phyloP scores from a whole-genome alignment of 371 early-diverging fungal genomes.

The Mortierella sp. region DNA sequence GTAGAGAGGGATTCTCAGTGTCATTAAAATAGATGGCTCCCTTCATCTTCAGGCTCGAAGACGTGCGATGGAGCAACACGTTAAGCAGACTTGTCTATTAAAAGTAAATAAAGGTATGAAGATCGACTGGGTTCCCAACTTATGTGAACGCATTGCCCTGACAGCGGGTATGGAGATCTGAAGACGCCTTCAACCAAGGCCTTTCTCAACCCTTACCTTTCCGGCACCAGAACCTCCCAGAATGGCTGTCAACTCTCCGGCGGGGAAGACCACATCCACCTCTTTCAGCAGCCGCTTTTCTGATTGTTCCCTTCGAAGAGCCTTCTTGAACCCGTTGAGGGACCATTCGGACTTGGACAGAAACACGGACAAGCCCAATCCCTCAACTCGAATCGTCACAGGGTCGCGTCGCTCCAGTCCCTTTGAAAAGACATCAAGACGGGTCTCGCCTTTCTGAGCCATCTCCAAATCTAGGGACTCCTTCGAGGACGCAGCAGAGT shows the following conservation, averaged over 20 bases:
- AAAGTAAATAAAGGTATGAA: not conserved
- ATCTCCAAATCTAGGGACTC: constrained; percentile 20
- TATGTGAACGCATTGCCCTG: too few relatives aligned
- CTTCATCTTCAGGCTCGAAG: constrained; percentile 17
- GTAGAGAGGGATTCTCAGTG: constrained; percentile 34
- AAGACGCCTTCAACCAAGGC: too few relatives aligned
- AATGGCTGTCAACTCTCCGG: constrained; percentile 69
- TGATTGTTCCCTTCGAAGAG: constrained; percentile 11
- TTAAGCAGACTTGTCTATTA: constrained; percentile 65
- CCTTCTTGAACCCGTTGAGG: constrained; percentile 13
- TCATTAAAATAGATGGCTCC: constrained; percentile 48
- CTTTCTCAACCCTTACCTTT: constrained; percentile 61
- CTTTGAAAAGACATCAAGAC: constrained; percentile 40
- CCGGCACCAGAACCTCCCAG: constrained; percentile 75
- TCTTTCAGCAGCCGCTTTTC: constrained; percentile 53
- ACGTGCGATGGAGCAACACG: constrained; percentile 39
- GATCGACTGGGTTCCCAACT: too few relatives aligned
- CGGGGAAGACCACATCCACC: constrained; percentile 60
- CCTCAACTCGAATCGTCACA: constrained; percentile 43
- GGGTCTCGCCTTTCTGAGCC: constrained; percentile 29
- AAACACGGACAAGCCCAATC: constrained; percentile 19
- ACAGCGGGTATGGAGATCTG: too few relatives aligned
- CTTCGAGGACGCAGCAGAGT: constrained; percentile 7
- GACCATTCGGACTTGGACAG: constrained; percentile 41
- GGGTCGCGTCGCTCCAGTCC: constrained; percentile 31